Conservation (phyloP, 768 basidiomycete species). For the Suillus paluster region DNA sequence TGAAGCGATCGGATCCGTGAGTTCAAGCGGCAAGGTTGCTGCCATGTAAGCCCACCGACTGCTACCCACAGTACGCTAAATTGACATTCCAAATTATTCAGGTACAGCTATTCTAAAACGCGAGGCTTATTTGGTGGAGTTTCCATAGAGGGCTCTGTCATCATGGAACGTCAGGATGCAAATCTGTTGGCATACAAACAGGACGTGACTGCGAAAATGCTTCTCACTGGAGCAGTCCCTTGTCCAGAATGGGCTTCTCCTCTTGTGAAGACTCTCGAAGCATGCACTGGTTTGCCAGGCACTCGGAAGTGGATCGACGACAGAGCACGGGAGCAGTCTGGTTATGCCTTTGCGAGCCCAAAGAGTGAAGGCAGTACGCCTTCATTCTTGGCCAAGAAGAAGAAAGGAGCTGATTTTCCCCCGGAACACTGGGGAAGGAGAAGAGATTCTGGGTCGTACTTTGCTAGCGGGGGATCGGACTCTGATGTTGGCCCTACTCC, state of each 20-base stretch:
- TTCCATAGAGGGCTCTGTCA: conserved; percentile 86
- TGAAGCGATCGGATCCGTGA: conserved; percentile 85
- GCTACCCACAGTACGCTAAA: conserved; percentile 7
- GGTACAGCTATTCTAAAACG: conserved; percentile 92
- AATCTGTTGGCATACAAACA: conserved; percentile 81
- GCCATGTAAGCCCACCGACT: conserved; percentile 67
- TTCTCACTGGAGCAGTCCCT: conserved; percentile 78
- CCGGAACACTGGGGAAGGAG: conserved; percentile 64
- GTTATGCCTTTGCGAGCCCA: conserved; percentile 65
- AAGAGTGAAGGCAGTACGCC: conserved; percentile 33
- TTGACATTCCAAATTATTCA: conserved; percentile 28
- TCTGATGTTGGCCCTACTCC: conserved; percentile 16
- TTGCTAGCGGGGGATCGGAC: conserved; percentile 30
- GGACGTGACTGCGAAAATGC: conserved; percentile 74
- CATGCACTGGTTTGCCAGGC: conserved; percentile 72
- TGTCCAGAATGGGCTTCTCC: conserved; percentile 80
- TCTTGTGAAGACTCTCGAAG: conserved; percentile 75
- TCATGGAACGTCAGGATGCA: conserved; percentile 93
- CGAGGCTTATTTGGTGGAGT: conserved; percentile 93
- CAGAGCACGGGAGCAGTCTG: conserved; percentile 38
- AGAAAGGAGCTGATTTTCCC: conserved; percentile 58
- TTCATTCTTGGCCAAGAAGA: conserved; percentile 44
- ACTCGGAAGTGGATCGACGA: conserved; percentile 70
- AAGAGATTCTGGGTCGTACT: conserved; percentile 60
- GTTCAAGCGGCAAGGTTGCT: conserved; percentile 83